Percentiles rank a stretch among this genome's conserved stretches.
Conservation (phyloP, 83 land plant species). For the Picea abies region DNA sequence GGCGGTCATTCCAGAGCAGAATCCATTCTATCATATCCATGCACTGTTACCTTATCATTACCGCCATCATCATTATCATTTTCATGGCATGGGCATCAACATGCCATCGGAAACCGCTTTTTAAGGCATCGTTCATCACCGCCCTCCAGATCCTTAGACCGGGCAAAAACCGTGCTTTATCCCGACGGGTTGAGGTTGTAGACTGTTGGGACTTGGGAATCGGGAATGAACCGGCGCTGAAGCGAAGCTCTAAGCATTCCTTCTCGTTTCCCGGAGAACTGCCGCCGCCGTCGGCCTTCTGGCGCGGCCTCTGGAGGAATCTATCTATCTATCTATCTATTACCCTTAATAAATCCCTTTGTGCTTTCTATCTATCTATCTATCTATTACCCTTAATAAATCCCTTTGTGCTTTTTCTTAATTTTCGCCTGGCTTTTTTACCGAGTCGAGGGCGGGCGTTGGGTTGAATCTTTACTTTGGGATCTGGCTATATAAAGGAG, state of each 20-base stretch:
- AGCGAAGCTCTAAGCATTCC: neutral
- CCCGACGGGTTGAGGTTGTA: neutral
- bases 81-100: neutral
- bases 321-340: too few relatives aligned
- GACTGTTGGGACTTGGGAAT: neutral
- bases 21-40: conserved; percentile 18
- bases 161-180: neutral
- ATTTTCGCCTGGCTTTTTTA: neutral
- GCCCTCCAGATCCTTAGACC: neutral
- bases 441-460: conserved; percentile 13
- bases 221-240: neutral
- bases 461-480: neutral
- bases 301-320: too few relatives aligned
- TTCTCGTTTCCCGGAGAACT: conserved; percentile 11
- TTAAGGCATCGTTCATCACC: neutral
- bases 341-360: too few relatives aligned
- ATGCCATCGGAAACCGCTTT: neutral
- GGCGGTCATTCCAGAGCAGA: neutral
- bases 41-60: conserved; percentile 9
- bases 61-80: neutral
- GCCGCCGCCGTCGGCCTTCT: neutral
- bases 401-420: neutral
- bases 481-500: neutral
- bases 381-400: too few relatives aligned
- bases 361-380: too few relatives aligned